Evolutionary conservation across 495 filamentous ascomycete species (phyloP).

Genomic region (Xylaria acuta): DNA sequence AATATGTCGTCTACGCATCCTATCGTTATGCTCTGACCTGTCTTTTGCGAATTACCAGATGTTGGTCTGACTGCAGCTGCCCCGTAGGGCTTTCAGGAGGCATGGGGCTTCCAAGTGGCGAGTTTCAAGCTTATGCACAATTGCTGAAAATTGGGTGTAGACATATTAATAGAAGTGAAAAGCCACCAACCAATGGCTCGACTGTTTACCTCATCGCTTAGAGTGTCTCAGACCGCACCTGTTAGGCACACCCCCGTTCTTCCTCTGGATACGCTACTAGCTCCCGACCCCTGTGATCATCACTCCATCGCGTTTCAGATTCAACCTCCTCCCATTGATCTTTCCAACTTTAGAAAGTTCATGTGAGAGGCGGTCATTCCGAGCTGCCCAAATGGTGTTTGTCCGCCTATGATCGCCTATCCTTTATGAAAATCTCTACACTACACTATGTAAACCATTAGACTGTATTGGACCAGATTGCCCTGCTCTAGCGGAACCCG

Average conservation of each 20-base stretch:
- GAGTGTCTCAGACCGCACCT: not conserved
- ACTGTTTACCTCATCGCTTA: not conserved
- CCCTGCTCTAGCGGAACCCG: not conserved
- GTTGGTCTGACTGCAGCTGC: slow-evolving; percentile 11
- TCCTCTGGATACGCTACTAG: not conserved
- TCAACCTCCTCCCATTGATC: slow-evolving; percentile 3
- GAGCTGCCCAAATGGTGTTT: slow-evolving; percentile 8
- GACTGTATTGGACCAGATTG: not conserved
- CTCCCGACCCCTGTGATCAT: slow-evolving; percentile 10
- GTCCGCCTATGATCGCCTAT: slow-evolving; percentile 12
- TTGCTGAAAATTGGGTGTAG: not conserved
- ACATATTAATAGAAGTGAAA: not conserved
- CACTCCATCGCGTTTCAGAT: slow-evolving; percentile 22
- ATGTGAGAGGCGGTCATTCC: not conserved
- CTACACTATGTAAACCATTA: not conserved
- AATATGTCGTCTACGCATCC: not conserved
- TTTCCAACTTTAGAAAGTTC: not conserved
- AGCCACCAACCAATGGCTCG: not conserved
- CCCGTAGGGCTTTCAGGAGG: slow-evolving; percentile 6
- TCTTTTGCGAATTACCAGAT: not conserved
- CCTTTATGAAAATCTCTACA: not conserved
- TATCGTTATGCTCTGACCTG: not conserved
- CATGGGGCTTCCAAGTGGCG: not conserved
- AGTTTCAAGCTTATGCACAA: slow-evolving; percentile 19
- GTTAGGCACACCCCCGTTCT: not conserved